Conservation (phyloP, 129 eudicot genomes). For the Pseudognaphalium luteoalbum region DNA sequence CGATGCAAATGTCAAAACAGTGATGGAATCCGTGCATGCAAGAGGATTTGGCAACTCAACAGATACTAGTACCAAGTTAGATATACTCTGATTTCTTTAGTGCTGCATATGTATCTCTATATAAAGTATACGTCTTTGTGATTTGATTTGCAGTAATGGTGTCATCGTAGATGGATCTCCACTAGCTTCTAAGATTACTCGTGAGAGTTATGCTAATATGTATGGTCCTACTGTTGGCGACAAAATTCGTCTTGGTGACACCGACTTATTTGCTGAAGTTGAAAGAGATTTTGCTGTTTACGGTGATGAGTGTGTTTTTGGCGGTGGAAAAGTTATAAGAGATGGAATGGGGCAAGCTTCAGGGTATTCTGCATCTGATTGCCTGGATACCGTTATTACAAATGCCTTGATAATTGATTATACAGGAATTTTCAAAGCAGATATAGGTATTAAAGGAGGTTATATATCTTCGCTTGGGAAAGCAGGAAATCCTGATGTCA, state of each 20-base stretch:
- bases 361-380: conserved; percentile 53
- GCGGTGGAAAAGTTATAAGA: conserved; percentile 96
- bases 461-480: conserved; percentile 70
- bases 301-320: conserved; percentile 98
- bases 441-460: conserved; percentile 88
- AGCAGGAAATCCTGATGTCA: conserved; percentile 91
- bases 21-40: conserved; percentile 50
- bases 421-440: conserved; percentile 87
- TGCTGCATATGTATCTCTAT: conserved; percentile 16
- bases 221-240: conserved; percentile 96
- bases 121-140: neutral
- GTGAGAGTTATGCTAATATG: conserved; percentile 83
- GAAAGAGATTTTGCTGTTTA: conserved; percentile 77
- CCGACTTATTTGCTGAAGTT: conserved; percentile 85
- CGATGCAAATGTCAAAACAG: conserved; percentile 47
- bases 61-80: conserved; percentile 56
- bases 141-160: conserved; percentile 57
- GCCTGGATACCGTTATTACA: conserved; percentile 87
- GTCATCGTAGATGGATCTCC: conserved; percentile 58
- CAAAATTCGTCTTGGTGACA: conserved; percentile 95
- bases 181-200: conserved; percentile 47
- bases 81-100: conserved; percentile 3
- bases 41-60: conserved; percentile 56
- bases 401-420: conserved; percentile 90
- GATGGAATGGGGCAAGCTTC: conserved; percentile 99